phyloP scores from a whole-genome alignment of 805 yeast genomes.

The Candida gorgasii region DNA sequence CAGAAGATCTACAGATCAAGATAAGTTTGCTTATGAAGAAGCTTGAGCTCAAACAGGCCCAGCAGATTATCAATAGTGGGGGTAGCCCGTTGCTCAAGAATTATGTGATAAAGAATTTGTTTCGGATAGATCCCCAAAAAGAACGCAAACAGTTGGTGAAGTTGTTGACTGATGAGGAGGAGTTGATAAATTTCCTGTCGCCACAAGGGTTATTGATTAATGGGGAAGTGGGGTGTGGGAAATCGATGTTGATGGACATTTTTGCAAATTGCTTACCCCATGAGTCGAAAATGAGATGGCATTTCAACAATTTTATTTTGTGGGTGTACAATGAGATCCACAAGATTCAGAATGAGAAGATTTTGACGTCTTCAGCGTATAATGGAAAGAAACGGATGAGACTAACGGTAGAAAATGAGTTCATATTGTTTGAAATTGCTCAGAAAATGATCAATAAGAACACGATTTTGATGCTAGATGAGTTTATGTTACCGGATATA shows the following conservation, averaged over 20 bases:
- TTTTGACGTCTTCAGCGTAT: slow-evolving; percentile 27
- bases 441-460: slow-evolving; percentile 58
- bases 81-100: slow-evolving; percentile 6
- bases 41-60: slow-evolving; percentile 35
- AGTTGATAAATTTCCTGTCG: slow-evolving; percentile 49
- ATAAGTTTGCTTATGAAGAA: slow-evolving; percentile 41
- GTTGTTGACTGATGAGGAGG: slow-evolving; percentile 61
- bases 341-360: slow-evolving; percentile 47
- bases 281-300: slow-evolving; percentile 66
- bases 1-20: slow-evolving; percentile 44
- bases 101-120: slow-evolving; percentile 22
- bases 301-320: slow-evolving; percentile 66
- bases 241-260: slow-evolving; percentile 71
- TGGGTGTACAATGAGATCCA: slow-evolving; percentile 70
- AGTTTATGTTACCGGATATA: slow-evolving; percentile 75
- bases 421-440: slow-evolving; percentile 65
- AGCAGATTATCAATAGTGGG: slow-evolving; percentile 15
- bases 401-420: slow-evolving; percentile 57
- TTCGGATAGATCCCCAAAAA: slow-evolving; percentile 30
- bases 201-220: slow-evolving; percentile 66
- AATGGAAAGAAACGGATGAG: slow-evolving; percentile 18
- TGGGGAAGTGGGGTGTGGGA: slow-evolving; percentile 76
- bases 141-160: slow-evolving; percentile 45
- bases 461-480: slow-evolving; percentile 66
- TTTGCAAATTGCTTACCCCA: slow-evolving; percentile 68